Base-by-base conservation (phyloP, 2,329 filamentous ascomycete species). In the Colletotrichum aenigma region DNA sequence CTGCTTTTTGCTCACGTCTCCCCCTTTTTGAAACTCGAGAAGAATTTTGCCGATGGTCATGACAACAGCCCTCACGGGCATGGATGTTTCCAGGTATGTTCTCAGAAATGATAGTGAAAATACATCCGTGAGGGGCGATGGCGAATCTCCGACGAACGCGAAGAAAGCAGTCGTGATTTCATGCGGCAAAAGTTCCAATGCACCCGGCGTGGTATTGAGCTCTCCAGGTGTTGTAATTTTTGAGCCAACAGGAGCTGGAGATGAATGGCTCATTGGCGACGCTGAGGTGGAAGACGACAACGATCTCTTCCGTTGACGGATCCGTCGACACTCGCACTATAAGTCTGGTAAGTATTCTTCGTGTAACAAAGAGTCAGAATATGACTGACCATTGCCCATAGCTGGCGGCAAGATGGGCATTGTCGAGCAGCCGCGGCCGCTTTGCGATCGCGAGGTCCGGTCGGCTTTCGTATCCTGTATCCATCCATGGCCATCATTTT, bases 121-220 rank as follows among this genome's bases (percentile, higher is more conserved):
- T 3, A 75, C 32, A 38, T 75, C 73, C 7, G 69, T 75, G 4
- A 75, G 28, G 12, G 73, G 73, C 6, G 73, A 75, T 3, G 64
- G 56, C 6, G 64, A 73, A 8, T 75, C 69, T 7, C 73, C 73
- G 5, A 75, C 70, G 12, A 75, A 75, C 3, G 70, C n/a, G 43
- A 72, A 75, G 16, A 73, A 75, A 3, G 73, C 70, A 4, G 34
- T 30, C 6, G 70, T 73, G 7, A 73, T 43, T 13, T 66, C 34
- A 15, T 21, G 30, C 5, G 56, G 43, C 8, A 75, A 38, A 10
- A 64, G 61, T n/a, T 68, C 70, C 32, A 68, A 32, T 8, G 18
- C 4, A 3, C 48, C 61, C 1, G 38, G 10, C 12, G n/a, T 18
- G 7, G 12, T 13, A 3, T 36, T 32, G 13, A 52, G 16, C 24